Conservation (phyloP, 768 basidiomycete species). For the Austroboletus eburneus region DNA sequence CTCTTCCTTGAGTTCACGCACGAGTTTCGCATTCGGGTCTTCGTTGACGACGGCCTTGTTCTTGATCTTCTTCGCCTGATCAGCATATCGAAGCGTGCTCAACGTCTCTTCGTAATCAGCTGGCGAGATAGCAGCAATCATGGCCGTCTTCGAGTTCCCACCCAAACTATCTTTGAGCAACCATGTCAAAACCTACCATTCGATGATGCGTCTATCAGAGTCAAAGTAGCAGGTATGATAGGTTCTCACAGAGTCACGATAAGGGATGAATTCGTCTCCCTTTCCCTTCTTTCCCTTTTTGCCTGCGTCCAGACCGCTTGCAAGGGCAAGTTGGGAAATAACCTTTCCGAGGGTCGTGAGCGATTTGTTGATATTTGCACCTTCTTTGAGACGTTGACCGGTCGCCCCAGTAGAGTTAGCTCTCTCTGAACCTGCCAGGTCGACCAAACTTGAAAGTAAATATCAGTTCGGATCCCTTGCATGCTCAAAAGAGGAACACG, state of each 20-base stretch:
- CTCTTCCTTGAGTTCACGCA: conserved; percentile 98
- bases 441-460: conserved; percentile 64
- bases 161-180: conserved; percentile 96
- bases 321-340: conserved; percentile 81
- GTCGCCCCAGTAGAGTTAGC: conserved; percentile 98
- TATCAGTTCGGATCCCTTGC: conserved; percentile 7
- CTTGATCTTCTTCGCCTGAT: conserved; percentile 99
- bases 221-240: background rate
- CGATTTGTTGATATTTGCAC: conserved; percentile 98
- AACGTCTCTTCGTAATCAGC: conserved; percentile 98
- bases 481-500: conserved; percentile 14
- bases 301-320: conserved; percentile 44
- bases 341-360: conserved; percentile 97
- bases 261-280: conserved; percentile 91
- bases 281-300: conserved; percentile 90
- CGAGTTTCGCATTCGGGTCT: conserved; percentile 98
- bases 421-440: conserved; percentile 94
- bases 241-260: conserved; percentile 85
- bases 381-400: conserved; percentile 93
- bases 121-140: conserved; percentile 99
- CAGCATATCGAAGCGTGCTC: conserved; percentile 94
- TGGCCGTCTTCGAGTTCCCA: conserved; percentile 96
- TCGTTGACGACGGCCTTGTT: conserved; percentile 99
- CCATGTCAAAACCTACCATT: conserved; percentile 87
- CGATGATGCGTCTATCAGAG: conserved; percentile 5